Base-by-base conservation (phyloP, 2,329 filamentous ascomycete genomes). In the Sporothrix mexicana region DNA sequence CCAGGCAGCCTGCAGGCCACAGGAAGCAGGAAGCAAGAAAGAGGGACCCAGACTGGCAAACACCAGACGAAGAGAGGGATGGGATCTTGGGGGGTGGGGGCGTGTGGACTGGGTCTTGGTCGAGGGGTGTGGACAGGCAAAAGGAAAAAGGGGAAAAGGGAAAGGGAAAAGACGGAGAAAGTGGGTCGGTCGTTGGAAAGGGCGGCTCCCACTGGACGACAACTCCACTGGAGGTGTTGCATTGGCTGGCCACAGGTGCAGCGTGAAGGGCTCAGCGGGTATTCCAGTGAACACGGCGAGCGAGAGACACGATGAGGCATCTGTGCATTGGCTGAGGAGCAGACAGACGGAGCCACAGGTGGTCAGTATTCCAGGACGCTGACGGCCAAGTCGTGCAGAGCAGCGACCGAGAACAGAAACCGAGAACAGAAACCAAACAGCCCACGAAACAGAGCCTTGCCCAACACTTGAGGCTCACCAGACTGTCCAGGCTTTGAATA, bases 131-230 rank as follows among this genome's bases (percentile, higher is more conserved):
- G 69, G 53, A 66, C 30, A 72, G 72, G 71, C 69, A 71, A 69
- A 72, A 67, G 61, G 30, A 62, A 73, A 73, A 72, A 62, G 68
- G 69, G 71, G 67, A 64, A 73, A 59, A 30, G 69, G 72, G 51
- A 73, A 69, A 74, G 62, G 55, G 55, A 72, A 72, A 74, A 72
- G 71, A 72, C 71, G 71, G 71, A 74, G 74, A 74, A 75, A 72
- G 73, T 73, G 74, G 66, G 66, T 41, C 66, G 73, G 59, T 53
- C 71, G 30, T 61, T n/a, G 53, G 62, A 73, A 74, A 73, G 74
- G 70, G 71, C 73, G 70, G 67, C 73, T 73, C 62, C 59, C 51
- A 57, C 55, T 70, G 64, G 59, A 10, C n/a, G 45, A 41, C 43
- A 36, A 43, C 36, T 64, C 59, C 59, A 64, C 36, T 20, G 41